Conservation (phyloP, 192 early-diverging fungal genomes). For the Rhizoclosmatium globosum region DNA sequence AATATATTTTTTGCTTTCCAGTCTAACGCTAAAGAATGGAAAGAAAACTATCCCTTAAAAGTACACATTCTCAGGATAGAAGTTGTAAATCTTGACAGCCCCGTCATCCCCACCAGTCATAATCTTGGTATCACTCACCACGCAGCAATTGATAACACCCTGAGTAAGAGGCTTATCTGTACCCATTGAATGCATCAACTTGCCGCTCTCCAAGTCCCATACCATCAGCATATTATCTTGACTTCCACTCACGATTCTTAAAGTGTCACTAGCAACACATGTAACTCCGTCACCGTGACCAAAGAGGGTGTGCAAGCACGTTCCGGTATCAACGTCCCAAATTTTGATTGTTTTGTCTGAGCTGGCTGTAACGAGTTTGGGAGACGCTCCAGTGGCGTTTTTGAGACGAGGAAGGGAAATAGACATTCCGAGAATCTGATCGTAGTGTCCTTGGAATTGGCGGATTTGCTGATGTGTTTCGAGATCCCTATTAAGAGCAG, state of each 20-base stretch:
- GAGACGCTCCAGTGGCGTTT: conserved; percentile 14
- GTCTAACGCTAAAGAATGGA: too few species aligned
- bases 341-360: conserved; percentile 91
- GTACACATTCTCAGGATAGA: conserved; percentile 44
- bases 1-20: neutral
- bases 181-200: conserved; percentile 63
- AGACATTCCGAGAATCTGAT: conserved; percentile 53
- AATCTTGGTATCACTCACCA: conserved; percentile 87
- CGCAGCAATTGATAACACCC: conserved; percentile 83
- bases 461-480: conserved; percentile 72
- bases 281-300: conserved; percentile 90
- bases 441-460: conserved; percentile 58
- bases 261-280: conserved; percentile 78
- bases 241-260: conserved; percentile 82
- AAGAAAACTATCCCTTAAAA: neutral
- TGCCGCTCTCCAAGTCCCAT: conserved; percentile 88
- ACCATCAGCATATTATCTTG: conserved; percentile 88
- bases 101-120: conserved; percentile 88
- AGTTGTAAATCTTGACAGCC: conserved; percentile 83
- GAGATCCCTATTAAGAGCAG: conserved; percentile 60
- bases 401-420: conserved; percentile 35
- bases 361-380: conserved; percentile 90
- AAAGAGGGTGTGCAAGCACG: conserved; percentile 75
- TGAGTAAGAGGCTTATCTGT: conserved; percentile 84
- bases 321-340: conserved; percentile 90